Percentiles rank a stretch among this genome's conserved stretches.
phyloP scores from a whole-genome alignment of 78 protist genomes.

The Dictyostelium brefeldianum region DNA sequence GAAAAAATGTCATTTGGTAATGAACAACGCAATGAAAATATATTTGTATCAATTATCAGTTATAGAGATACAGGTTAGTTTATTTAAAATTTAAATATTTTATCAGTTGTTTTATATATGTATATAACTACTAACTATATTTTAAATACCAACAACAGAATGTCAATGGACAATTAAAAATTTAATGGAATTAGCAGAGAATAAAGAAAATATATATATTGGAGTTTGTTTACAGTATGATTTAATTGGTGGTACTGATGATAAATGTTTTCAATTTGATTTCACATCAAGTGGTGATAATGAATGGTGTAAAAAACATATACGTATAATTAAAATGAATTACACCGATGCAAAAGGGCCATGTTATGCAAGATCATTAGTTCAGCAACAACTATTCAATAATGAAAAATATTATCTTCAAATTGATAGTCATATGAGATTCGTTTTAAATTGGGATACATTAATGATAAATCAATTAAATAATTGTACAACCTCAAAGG shows the following conservation, averaged over 20 bases:
- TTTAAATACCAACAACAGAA: constrained; percentile 2
- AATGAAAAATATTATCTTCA: constrained; percentile 67
- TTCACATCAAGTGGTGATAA: background rate
- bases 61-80: constrained; percentile 77
- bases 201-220: constrained; percentile 17
- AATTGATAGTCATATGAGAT: constrained; percentile 88
- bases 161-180: constrained; percentile 82
- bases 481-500: background rate
- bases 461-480: background rate
- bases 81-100: too few species aligned
- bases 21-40: background rate
- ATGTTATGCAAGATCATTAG: constrained; percentile 77
- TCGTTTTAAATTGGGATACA: constrained; percentile 68
- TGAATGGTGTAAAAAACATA: background rate
- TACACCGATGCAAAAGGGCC: constrained; percentile 83
- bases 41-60: constrained; percentile 83
- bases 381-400: constrained; percentile 62
- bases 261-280: constrained; percentile 22
- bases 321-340: constrained; percentile 16
- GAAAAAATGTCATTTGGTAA: too few species aligned
- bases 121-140: too few species aligned
- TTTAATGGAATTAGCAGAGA: constrained; percentile 54
- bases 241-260: constrained; percentile 37
- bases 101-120: too few species aligned
- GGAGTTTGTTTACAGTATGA: constrained; percentile 84